Evolutionary conservation across 305 asterid genomes (phyloP), one percentile per base, ranked within the genome.

Genomic region (Fraxinus latifolia): DNA sequence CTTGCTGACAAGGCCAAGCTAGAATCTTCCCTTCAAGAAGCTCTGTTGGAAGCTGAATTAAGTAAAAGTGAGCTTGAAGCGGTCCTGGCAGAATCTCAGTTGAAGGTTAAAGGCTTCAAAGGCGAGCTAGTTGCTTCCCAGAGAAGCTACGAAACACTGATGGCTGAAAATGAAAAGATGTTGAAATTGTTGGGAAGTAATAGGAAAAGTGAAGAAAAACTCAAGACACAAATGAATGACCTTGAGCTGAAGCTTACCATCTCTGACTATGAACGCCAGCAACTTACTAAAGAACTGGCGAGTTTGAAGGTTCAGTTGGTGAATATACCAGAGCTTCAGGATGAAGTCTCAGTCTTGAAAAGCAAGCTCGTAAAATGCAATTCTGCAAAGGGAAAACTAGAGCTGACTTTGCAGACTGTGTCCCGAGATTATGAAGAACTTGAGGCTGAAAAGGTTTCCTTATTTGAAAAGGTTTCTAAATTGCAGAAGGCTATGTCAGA

Each of bases 191-290:
- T 91, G 84, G 89, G 88, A 29, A 88, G 77, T 86, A 89, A 89
- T 77, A 91, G 89, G 87, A 89, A 76, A 80, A 78, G 79, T 17
- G 98, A 94, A 83, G 97, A 93, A 60, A 91, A 90, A 79, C 87
- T 92, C 74, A 94, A 87, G 90, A 87, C 91, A 3, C 84, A 83
- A 3, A 39, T 90, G 68, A 92, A 88, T 82, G 95, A 92, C 53
- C 92, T 93, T 80, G 98, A 94, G 79, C 76, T 91, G 87, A 93
- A 93, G 89, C 94, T 88, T 55, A 93, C 97, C 21, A 86, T 94
- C 78, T 88, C 93, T 4, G 89, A 92, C 53, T 93, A 90, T 62
- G 94, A 94, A 81, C 86, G 94, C 83, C 90, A 87, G 83, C 91
- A 92, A 83, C 89, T 95, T 39, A 84, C 85, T 3, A 92, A 89